Conservation (phyloP, 805 yeast species). For the Saturnispora silvae region DNA sequence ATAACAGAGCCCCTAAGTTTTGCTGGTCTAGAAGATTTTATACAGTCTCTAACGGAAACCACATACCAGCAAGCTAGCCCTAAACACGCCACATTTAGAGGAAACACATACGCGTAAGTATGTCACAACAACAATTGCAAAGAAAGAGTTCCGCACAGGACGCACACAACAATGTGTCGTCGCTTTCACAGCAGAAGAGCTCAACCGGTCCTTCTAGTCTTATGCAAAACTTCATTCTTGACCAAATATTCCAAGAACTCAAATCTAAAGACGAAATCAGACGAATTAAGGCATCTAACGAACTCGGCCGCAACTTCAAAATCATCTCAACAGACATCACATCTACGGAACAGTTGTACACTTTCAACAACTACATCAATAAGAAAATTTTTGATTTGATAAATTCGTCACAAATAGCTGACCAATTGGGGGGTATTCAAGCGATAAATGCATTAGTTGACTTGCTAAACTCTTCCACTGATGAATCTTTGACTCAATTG, state of each 20-base stretch:
- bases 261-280: constrained; percentile 33
- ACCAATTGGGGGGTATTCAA: constrained; percentile 80
- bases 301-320: constrained; percentile 57
- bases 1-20: no score
- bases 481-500: constrained; percentile 23
- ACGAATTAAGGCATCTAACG: constrained; percentile 50
- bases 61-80: no score
- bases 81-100: no score
- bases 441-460: constrained; percentile 85
- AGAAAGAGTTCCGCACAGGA: not conserved
- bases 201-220: constrained; percentile 12
- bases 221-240: constrained; percentile 30
- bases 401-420: constrained; percentile 59
- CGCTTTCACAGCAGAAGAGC: constrained; percentile 4
- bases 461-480: constrained; percentile 57
- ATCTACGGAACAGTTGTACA: constrained; percentile 68
- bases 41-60: no score
- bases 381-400: constrained; percentile 78
- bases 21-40: no score
- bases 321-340: constrained; percentile 64
- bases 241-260: constrained; percentile 43
- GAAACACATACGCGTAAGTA: no score
- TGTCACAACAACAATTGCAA: constrained; percentile 7
- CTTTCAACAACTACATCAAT: constrained; percentile 78
- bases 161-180: not conserved